Percentiles rank a stretch among this genome's conserved stretches.
These are phyloP conservation scores for Fusarium verrucosum DNA, from an alignment of 2,329 filamentous ascomycete species.

Conservation along the genomic window DNA sequence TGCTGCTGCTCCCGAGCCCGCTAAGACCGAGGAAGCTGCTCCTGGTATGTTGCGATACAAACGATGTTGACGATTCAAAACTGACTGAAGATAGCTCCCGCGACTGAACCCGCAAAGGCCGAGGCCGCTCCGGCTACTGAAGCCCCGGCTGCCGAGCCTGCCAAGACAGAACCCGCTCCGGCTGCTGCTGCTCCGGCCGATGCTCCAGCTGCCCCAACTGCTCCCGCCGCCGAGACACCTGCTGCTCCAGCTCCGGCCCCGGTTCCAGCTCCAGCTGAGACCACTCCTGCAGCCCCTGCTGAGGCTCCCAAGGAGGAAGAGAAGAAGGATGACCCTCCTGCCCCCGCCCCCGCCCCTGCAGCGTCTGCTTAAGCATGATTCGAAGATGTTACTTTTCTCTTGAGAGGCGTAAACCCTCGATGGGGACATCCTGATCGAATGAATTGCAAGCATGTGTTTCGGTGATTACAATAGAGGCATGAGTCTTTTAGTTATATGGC, in stretches of 20 bases:
- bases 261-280: conserved; percentile 34
- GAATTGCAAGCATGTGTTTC: not conserved
- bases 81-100: conserved; percentile 34
- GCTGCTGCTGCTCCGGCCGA: conserved; percentile 33
- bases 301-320: conserved; percentile 44
- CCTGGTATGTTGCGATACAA: conserved; percentile 29
- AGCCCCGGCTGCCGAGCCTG: conserved; percentile 41
- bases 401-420: not conserved
- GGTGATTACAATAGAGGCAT: conserved; percentile 4
- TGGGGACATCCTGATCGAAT: conserved; percentile 7
- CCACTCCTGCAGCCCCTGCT: conserved; percentile 22
- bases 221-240: conserved; percentile 37
- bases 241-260: conserved; percentile 41
- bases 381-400: not conserved
- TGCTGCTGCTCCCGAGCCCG: conserved; percentile 39
- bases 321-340: conserved; percentile 39
- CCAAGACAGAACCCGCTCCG: conserved; percentile 37
- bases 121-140: conserved; percentile 45
- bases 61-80: not conserved
- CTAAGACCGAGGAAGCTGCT: conserved; percentile 40
- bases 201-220: conserved; percentile 32
- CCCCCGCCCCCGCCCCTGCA: conserved; percentile 38
- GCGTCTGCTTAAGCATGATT: conserved; percentile 33
- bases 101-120: conserved; percentile 42
- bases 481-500: not conserved